Percentiles rank a stretch among this genome's conserved stretches.
Evolutionary conservation across 2,329 filamentous ascomycete species (phyloP).

Genomic region (Colletotrichum plurivorum): DNA sequence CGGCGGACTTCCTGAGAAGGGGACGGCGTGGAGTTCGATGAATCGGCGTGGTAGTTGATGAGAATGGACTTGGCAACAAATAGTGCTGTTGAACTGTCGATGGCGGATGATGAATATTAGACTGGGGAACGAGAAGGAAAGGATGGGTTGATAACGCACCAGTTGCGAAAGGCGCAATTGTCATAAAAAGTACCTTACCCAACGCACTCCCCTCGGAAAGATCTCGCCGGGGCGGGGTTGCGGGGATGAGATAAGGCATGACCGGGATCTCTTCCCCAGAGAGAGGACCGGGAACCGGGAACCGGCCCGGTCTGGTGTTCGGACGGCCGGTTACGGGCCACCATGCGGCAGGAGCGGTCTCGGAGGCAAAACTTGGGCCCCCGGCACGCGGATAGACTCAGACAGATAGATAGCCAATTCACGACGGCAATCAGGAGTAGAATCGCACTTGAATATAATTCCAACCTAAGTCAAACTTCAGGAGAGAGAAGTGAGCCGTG

Average conservation of each 20-base stretch:
- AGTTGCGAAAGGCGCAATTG: slow-evolving; percentile 30
- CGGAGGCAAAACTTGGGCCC: neutral
- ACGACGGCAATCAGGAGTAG: neutral
- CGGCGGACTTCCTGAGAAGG: neutral
- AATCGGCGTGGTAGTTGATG: too few species aligned
- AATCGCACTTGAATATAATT: neutral
- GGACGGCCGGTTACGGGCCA: slow-evolving; percentile 13
- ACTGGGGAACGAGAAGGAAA: neutral
- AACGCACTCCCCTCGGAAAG: neutral
- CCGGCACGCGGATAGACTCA: neutral
- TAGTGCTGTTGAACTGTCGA: too few species aligned
- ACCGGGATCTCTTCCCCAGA: slow-evolving; percentile 31
- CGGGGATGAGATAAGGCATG: slow-evolving; percentile 35
- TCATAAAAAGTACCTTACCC: slow-evolving; percentile 5
- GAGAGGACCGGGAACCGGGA: slow-evolving; percentile 32
- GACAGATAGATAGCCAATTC: too few species aligned
- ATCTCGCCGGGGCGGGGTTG: slow-evolving; percentile 32
- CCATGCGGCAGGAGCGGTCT: slow-evolving; percentile 2
- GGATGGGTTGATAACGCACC: slow-evolving; percentile 24
- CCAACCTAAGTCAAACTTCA: too few species aligned
- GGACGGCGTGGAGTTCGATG: too few species aligned
- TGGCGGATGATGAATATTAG: neutral
- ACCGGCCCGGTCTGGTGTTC: slow-evolving; percentile 35
- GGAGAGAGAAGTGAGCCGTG: slow-evolving; percentile 9
- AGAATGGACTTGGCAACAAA: too few species aligned